Evolutionary conservation across 495 filamentous ascomycete genomes (phyloP).

Genomic region (Barbatosphaeria neglecta): DNA sequence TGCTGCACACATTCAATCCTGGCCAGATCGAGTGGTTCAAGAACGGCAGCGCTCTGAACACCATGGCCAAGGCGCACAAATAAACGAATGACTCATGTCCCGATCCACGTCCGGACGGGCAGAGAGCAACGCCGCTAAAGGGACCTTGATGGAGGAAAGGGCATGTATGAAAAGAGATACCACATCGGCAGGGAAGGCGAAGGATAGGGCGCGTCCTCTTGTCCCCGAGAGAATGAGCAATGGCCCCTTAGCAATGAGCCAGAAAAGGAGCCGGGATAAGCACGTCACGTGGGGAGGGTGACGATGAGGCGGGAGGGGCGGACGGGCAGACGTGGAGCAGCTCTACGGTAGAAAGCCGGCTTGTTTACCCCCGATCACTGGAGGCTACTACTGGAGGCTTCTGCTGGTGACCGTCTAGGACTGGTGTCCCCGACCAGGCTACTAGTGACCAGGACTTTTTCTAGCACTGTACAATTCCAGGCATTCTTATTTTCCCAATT

Average conservation of each 20-base stretch:
- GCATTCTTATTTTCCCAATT: too few relatives aligned
- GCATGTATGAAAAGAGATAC: not conserved
- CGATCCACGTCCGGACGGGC: not conserved
- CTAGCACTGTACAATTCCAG: not conserved
- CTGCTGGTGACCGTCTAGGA: too few relatives aligned
- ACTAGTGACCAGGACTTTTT: not conserved
- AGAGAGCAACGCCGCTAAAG: not conserved
- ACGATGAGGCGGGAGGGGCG: too few relatives aligned
- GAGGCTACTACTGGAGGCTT: too few relatives aligned
- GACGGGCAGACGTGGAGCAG: too few relatives aligned
- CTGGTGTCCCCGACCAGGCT: not conserved
- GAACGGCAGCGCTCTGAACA: slow-evolving; percentile 92
- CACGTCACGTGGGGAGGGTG: too few relatives aligned
- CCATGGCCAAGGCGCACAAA: slow-evolving; percentile 68
- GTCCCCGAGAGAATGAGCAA: not conserved
- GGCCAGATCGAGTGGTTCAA: slow-evolving; percentile 97
- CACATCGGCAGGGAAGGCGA: not conserved
- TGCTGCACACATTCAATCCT: slow-evolving; percentile 94
- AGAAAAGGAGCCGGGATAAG: too few relatives aligned
- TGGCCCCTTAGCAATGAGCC: too few relatives aligned
- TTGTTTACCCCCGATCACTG: not conserved
- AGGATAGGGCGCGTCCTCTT: not conserved
- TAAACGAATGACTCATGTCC: too few relatives aligned
- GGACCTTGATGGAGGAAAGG: not conserved
- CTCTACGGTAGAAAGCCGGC: not conserved